These are phyloP conservation scores for Recurvomyces mirabilis DNA, from an alignment of 495 filamentous ascomycete species.

Conservation along the genomic window DNA sequence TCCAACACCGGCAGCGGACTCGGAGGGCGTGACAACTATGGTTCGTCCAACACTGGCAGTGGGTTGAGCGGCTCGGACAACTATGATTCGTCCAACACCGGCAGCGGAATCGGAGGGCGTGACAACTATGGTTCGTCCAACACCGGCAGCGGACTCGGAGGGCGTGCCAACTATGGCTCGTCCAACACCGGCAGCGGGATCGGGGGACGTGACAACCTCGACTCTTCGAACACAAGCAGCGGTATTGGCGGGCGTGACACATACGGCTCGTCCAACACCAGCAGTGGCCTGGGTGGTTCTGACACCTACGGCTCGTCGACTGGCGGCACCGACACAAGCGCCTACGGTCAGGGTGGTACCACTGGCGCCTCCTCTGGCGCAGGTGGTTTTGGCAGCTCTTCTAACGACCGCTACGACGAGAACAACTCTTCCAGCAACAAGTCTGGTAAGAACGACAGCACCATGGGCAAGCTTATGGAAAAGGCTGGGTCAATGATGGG, in stretches of 20 bases:
- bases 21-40: background rate
- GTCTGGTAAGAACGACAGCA: slow-evolving; percentile 8
- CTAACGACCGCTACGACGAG: background rate
- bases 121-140: background rate
- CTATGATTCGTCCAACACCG: background rate
- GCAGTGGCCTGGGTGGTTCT: too few relatives aligned
- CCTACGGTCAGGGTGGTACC: background rate
- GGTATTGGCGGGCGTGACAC: background rate
- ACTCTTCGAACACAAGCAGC: background rate
- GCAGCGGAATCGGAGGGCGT: background rate
- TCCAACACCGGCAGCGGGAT: background rate
- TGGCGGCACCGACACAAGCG: background rate
- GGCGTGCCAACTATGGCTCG: background rate
- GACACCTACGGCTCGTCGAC: background rate
- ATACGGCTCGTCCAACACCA: background rate
- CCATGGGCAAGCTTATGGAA: slow-evolving; percentile 23
- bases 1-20: background rate
- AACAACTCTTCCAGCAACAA: background rate
- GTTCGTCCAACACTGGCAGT: background rate
- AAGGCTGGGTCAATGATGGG: slow-evolving; percentile 14
- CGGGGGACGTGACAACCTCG: background rate
- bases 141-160: background rate
- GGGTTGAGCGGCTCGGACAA: background rate
- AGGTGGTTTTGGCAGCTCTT: background rate
- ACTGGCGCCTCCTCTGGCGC: background rate